Evolutionary conservation across 1,139 yeast genomes (phyloP).

Genomic region (Saccharomycopsis hybrid): DNA sequence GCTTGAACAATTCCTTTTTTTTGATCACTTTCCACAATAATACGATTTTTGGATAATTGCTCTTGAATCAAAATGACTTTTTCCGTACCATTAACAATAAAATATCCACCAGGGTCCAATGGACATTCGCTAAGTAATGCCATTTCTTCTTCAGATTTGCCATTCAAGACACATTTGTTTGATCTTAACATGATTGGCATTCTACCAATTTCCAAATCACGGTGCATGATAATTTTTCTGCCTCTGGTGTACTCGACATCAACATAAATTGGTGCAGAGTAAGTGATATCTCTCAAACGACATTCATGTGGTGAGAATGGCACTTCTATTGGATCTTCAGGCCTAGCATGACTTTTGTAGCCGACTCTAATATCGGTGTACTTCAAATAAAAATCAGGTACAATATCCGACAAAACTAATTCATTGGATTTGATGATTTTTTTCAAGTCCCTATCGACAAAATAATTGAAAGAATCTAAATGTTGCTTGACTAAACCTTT

Average conservation of each 20-base stretch:
- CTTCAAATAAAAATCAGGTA: slow-evolving; percentile 90
- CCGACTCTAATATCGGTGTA: slow-evolving; percentile 91
- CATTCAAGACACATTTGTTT: slow-evolving; percentile 80
- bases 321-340: slow-evolving; percentile 27
- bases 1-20: slow-evolving; percentile 94
- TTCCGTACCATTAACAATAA: slow-evolving; percentile 96
- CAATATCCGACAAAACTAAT: slow-evolving; percentile 84
- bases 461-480: slow-evolving; percentile 91
- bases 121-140: slow-evolving; percentile 92
- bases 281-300: slow-evolving; percentile 87
- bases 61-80: slow-evolving; percentile 96
- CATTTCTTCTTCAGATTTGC: slow-evolving; percentile 75
- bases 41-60: slow-evolving; percentile 93
- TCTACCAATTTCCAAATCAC: slow-evolving; percentile 89
- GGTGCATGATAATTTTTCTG: slow-evolving; percentile 79
- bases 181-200: slow-evolving; percentile 98
- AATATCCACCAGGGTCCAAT: slow-evolving; percentile 97
- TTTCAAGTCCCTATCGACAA: slow-evolving; percentile 87
- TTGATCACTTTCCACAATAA: slow-evolving; percentile 95
- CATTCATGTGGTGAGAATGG: slow-evolving; percentile 93
- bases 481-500: slow-evolving; percentile 97
- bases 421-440: slow-evolving; percentile 91
- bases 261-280: slow-evolving; percentile 93
- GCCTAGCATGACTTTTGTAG: slow-evolving; percentile 35
- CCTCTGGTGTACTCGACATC: slow-evolving; percentile 97